Evolutionary conservation across 139 green algal species (phyloP).

Genomic region (Coelastrella sp.): DNA sequence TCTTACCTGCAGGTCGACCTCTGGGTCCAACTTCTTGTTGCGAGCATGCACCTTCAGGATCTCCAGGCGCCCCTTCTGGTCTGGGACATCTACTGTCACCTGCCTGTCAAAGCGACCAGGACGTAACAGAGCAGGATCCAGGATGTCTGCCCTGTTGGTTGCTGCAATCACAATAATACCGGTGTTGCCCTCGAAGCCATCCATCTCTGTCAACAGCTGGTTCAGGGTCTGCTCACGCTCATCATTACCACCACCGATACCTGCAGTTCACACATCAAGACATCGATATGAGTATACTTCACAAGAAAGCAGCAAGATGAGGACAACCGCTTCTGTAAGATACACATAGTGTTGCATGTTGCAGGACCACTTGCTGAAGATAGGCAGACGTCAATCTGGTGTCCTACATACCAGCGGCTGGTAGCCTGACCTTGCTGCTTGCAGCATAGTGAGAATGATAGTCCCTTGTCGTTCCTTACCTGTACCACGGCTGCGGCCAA

Average conservation of each 20-base stretch:
- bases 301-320: background rate
- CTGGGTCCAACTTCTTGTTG: slow-evolving; percentile 98
- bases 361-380: no score
- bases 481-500: slow-evolving; percentile 94
- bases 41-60: slow-evolving; percentile 95
- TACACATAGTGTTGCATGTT: background rate
- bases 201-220: slow-evolving; percentile 97
- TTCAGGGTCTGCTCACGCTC: slow-evolving; percentile 99
- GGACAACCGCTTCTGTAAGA: background rate
- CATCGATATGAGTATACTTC: no score
- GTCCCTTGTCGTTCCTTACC: background rate
- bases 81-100: slow-evolving; percentile 96
- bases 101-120: slow-evolving; percentile 98
- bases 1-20: slow-evolving; percentile 89
- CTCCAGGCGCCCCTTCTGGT: slow-evolving; percentile 93
- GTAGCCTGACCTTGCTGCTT: no score
- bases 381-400: no score
- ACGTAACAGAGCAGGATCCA: slow-evolving; percentile 98
- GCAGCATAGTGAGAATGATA: no score
- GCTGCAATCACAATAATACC: slow-evolving; percentile 99
- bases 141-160: slow-evolving; percentile 99
- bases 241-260: slow-evolving; percentile 99
- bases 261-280: slow-evolving; percentile 53
- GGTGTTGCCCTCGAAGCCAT: slow-evolving; percentile 96
- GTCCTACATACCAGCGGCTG: no score